Conservation (phyloP, 306 rosid genomes). For the Pachyrhizus erosus region DNA sequence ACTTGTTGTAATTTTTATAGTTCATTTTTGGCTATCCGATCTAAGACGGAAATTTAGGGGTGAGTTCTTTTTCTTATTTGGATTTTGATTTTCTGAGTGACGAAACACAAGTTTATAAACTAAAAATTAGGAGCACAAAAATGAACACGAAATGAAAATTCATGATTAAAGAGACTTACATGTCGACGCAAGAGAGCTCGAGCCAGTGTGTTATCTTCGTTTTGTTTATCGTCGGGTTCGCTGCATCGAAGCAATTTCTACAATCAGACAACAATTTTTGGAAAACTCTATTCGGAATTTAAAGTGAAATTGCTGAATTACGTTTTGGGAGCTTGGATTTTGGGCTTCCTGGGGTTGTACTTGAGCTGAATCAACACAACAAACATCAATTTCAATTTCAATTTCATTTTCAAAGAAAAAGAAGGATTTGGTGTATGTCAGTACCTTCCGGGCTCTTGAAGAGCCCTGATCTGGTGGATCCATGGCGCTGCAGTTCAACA, state of each 20-base stretch:
- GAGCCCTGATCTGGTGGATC: constrained; percentile 41
- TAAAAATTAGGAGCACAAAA: not conserved
- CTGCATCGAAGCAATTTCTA: constrained; percentile 52
- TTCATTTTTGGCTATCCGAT: not conserved
- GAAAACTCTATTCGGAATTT: not conserved
- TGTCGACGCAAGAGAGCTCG: constrained; percentile 51
- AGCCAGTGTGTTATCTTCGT: constrained; percentile 42
- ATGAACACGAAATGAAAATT: not conserved
- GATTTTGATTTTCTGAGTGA: not conserved
- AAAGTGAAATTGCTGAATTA: constrained; percentile 40
- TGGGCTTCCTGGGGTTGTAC: constrained; percentile 59
- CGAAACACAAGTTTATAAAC: constrained; percentile 1
- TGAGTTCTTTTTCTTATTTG: not conserved
- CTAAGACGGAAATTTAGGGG: not conserved
- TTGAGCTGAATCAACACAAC: constrained; percentile 41
- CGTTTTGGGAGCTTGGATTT: constrained; percentile 32
- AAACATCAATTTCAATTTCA: not conserved
- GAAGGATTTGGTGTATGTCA: not conserved
- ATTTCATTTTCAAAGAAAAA: not conserved
- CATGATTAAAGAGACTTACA: constrained; percentile 42
- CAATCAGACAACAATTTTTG: not conserved
- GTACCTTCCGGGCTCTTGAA: constrained; percentile 56
- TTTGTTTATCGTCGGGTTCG: constrained; percentile 47
- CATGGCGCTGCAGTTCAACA: constrained; percentile 47
- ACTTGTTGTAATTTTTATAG: no score